These are phyloP conservation scores for Phytopythium boreale DNA, from an alignment of 352 stramenopile genomes.

Conservation along the genomic window DNA sequence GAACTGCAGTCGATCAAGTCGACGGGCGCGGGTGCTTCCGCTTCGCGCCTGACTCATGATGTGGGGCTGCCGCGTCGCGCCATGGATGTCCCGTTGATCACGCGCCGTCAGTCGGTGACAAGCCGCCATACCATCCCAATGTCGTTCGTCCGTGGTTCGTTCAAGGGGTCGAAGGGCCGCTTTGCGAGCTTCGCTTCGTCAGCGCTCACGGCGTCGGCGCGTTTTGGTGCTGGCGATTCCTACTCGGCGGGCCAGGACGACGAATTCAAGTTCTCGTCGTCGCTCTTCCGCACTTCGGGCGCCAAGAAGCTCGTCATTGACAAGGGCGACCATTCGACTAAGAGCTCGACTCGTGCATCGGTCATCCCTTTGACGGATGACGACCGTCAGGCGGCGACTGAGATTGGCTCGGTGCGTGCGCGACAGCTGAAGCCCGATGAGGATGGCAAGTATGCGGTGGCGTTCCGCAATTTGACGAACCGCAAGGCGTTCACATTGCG, in stretches of 20 bases:
- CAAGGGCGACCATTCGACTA: slow-evolving; percentile 32
- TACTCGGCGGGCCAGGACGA: slow-evolving; percentile 33
- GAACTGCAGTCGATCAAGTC: slow-evolving; percentile 59
- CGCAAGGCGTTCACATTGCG: slow-evolving; percentile 67
- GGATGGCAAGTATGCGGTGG: slow-evolving; percentile 54
- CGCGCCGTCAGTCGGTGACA: slow-evolving; percentile 51
- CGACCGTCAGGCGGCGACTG: slow-evolving; percentile 26
- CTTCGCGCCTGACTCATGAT: slow-evolving; percentile 56
- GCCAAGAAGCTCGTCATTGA: slow-evolving; percentile 65
- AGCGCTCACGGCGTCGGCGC: slow-evolving; percentile 16
- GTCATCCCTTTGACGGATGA: slow-evolving; percentile 51
- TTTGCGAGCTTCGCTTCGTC: slow-evolving; percentile 51
- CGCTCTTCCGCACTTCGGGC: slow-evolving; percentile 48
- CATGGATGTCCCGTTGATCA: slow-evolving; percentile 47
- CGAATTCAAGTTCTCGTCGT: slow-evolving; percentile 66
- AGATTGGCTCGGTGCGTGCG: slow-evolving; percentile 22
- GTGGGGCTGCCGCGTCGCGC: slow-evolving; percentile 65
- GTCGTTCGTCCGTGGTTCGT: slow-evolving; percentile 71
- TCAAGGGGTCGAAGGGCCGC: slow-evolving; percentile 68
- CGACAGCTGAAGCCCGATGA: slow-evolving; percentile 39
- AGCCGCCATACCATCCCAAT: slow-evolving; percentile 57
- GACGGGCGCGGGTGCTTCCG: slow-evolving; percentile 19
- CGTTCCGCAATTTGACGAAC: slow-evolving; percentile 67
- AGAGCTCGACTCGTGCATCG: slow-evolving; percentile 32
- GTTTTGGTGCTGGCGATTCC: slow-evolving; percentile 11